A percentile compares a stretch with the other conserved stretches of the same genome.
Conservation (phyloP, 805 yeast species). For the Ogataea methanolica region DNA sequence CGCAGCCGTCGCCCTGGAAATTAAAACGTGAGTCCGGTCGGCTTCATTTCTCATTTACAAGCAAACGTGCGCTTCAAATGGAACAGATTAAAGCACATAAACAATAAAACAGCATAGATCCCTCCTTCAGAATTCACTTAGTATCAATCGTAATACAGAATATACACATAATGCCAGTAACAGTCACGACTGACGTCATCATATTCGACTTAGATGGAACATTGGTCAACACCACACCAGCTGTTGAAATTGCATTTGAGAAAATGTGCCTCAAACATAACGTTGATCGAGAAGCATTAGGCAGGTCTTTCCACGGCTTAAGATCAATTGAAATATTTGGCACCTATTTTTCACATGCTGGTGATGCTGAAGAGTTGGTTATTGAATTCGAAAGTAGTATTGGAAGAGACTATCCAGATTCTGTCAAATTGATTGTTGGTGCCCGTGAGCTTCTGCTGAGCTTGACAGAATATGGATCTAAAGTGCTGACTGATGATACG, state of each 20-base stretch:
- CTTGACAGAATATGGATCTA: not conserved
- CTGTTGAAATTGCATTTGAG: not conserved
- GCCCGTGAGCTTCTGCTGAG: not conserved
- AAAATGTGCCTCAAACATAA: not conserved
- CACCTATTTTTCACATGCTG: not conserved
- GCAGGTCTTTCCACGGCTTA: not conserved
- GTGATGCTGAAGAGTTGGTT: not conserved
- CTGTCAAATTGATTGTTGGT: not conserved
- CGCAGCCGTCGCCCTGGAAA: no score
- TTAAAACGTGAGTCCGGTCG: no score
- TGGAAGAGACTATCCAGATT: not conserved
- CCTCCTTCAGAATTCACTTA: no score
- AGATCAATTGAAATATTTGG: not conserved
- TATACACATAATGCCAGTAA: not conserved
- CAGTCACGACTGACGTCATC: not conserved
- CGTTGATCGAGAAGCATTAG: not conserved
- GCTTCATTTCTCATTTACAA: no score
- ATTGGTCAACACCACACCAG: not conserved
- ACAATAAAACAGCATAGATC: no score
- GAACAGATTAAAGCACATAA: no score
- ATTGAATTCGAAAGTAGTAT: not conserved
- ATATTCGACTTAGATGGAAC: constrained; percentile 1
- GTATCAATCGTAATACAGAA: no score
- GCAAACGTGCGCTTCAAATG: no score
- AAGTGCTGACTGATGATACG: not conserved